These are phyloP conservation scores for Sporormia fimetaria DNA, from an alignment of 495 filamentous ascomycete species.

Conservation along the genomic window DNA sequence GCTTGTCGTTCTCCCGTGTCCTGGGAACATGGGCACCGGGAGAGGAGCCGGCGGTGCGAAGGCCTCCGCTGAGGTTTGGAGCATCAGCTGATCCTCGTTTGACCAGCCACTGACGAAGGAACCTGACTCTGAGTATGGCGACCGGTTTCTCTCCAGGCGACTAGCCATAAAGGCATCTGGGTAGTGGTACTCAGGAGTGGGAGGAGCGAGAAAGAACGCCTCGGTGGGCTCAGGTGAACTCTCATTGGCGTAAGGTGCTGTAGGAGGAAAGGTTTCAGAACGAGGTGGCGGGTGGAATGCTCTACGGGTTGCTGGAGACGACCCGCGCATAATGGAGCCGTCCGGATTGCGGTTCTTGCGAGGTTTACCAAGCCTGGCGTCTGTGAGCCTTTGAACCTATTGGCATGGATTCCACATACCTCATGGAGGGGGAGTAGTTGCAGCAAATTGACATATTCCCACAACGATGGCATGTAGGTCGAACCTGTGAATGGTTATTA, in stretches of 20 bases:
- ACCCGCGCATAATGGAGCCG: slow-evolving; percentile 20
- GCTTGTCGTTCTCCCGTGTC: slow-evolving; percentile 8
- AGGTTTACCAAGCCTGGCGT: slow-evolving; percentile 19
- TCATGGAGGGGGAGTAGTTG: slow-evolving; percentile 27
- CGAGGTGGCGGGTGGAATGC: slow-evolving; percentile 11
- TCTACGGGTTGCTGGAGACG: slow-evolving; percentile 20
- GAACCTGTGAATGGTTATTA: too few species aligned
- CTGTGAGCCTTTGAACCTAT: slow-evolving; percentile 5
- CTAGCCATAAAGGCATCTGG: slow-evolving; percentile 18
- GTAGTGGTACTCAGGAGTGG: slow-evolving; percentile 22
- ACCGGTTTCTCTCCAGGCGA: slow-evolving; percentile 20
- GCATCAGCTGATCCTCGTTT: slow-evolving; percentile 19
- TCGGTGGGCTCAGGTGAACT: slow-evolving; percentile 24
- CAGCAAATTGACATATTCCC: slow-evolving; percentile 26
- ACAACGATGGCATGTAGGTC: slow-evolving; percentile 24
- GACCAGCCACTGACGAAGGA: slow-evolving; percentile 18
- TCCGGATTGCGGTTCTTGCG: slow-evolving; percentile 24
- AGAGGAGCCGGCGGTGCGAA: slow-evolving; percentile 14
- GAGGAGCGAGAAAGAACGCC: slow-evolving; percentile 20
- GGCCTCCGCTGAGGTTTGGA: slow-evolving; percentile 13
- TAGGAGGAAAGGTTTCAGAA: slow-evolving; percentile 21
- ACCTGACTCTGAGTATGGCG: slow-evolving; percentile 17
- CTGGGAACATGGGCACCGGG: slow-evolving; percentile 2
- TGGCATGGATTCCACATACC: slow-evolving; percentile 3
- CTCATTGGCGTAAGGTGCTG: slow-evolving; percentile 12